Conservation (phyloP, 495 filamentous ascomycete species). For the Aspergillus indologenus region DNA sequence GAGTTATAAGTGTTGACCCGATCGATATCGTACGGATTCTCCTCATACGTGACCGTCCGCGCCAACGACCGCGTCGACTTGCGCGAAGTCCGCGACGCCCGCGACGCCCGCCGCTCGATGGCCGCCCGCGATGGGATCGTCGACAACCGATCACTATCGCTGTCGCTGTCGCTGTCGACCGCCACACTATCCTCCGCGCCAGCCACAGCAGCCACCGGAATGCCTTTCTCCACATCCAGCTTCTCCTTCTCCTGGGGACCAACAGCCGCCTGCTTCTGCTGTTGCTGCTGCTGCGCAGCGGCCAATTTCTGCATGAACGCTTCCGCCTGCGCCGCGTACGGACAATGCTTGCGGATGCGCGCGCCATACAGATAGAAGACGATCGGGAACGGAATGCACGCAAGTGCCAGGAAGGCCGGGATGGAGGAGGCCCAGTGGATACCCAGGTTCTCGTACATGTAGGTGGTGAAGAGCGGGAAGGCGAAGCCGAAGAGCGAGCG, state of each 20-base stretch:
- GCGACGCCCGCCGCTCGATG: neutral
- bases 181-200: neutral
- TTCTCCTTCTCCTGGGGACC: neutral
- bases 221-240: neutral
- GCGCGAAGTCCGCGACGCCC: neutral
- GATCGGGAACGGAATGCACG: neutral
- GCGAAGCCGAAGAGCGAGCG: conserved; percentile 5
- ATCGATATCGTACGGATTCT: conserved; percentile 6
- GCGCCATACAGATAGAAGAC: conserved; percentile 2
- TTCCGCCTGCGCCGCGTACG: conserved; percentile 3
- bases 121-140: neutral
- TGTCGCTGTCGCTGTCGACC: neutral
- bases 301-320: conserved; percentile 2
- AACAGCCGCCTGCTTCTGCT: neutral
- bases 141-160: neutral
- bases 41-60: conserved; percentile 3
- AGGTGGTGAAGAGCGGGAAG: conserved; percentile 2
- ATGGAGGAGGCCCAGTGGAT: conserved; percentile 6
- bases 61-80: neutral
- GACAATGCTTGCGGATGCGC: conserved; percentile 2
- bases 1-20: conserved; percentile 4
- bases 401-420: neutral
- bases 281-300: conserved; percentile 1
- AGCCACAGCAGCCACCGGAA: neutral
- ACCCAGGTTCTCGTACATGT: conserved; percentile 4